These are phyloP conservation scores for Inosperma sp. DNA, from an alignment of 768 basidiomycete species.

Conservation along the genomic window DNA sequence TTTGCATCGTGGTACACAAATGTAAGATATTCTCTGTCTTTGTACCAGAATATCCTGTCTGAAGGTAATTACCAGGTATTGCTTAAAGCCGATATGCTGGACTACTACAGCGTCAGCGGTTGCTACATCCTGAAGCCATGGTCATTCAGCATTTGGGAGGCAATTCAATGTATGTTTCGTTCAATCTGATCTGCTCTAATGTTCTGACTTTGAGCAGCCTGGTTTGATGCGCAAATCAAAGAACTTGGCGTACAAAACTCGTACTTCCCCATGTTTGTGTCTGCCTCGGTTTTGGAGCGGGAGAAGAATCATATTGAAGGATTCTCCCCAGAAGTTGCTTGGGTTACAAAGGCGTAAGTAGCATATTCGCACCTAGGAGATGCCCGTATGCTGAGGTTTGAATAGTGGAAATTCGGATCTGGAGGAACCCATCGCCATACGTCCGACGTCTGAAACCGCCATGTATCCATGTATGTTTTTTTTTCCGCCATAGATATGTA, in stretches of 20 bases:
- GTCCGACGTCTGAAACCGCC: conserved; percentile 96
- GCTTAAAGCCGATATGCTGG: conserved; percentile 97
- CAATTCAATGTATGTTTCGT: conserved; percentile 69
- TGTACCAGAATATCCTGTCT: no score
- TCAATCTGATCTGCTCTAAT: neutral
- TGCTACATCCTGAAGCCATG: conserved; percentile 98
- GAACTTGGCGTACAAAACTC: conserved; percentile 94
- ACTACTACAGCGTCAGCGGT: conserved; percentile 97
- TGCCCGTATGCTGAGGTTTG: conserved; percentile 4
- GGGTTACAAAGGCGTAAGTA: conserved; percentile 94
- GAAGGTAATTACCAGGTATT: no score
- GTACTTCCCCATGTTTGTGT: conserved; percentile 99
- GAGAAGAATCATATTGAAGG: conserved; percentile 99
- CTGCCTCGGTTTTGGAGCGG: conserved; percentile 83
- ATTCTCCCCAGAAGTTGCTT: conserved; percentile 99
- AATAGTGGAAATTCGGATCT: conserved; percentile 84
- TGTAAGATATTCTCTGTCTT: no score
- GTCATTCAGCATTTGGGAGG: conserved; percentile 97
- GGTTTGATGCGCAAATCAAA: conserved; percentile 93
- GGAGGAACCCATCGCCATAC: conserved; percentile 96
- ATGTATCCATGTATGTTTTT: conserved; percentile 93
- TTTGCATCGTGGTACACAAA: conserved; percentile 94
- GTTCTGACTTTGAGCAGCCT: conserved; percentile 45
- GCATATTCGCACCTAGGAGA: neutral
- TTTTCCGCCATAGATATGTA: no score